A percentile compares a stretch with the other conserved stretches of the same genome.
Evolutionary conservation across 768 basidiomycete species (phyloP).

Genomic region (Leccinum incarnatum): DNA sequence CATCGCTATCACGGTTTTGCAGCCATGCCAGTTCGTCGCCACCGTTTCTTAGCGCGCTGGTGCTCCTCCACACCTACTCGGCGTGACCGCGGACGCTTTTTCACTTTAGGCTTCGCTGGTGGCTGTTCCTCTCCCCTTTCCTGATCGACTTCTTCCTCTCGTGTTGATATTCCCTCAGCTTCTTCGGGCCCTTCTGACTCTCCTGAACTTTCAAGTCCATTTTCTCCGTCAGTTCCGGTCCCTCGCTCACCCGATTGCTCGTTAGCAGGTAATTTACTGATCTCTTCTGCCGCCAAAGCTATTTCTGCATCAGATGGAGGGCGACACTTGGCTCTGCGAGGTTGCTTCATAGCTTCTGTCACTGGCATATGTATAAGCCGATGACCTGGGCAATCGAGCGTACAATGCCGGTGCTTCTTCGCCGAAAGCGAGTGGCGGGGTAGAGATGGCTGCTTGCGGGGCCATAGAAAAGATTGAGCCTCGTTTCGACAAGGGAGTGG

Average conservation of each 20-base stretch:
- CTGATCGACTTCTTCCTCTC: slow-evolving; percentile 4
- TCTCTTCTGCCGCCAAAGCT: slow-evolving; percentile 15
- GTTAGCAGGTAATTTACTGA: background rate
- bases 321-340: slow-evolving; percentile 23
- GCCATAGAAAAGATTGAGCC: slow-evolving; percentile 26
- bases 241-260: background rate
- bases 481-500: slow-evolving; percentile 24
- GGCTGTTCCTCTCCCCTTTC: background rate
- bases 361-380: slow-evolving; percentile 16
- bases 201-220: slow-evolving; percentile 3
- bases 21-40: slow-evolving; percentile 1
- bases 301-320: slow-evolving; percentile 22
- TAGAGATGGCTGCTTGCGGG: slow-evolving; percentile 18
- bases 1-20: slow-evolving; percentile 3
- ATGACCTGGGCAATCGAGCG: slow-evolving; percentile 21
- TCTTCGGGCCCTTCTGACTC: slow-evolving; percentile 13
- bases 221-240: background rate
- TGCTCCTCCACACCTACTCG: slow-evolving; percentile 10
- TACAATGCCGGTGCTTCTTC: slow-evolving; percentile 21
- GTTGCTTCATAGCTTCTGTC: slow-evolving; percentile 20
- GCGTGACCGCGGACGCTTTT: slow-evolving; percentile 20
- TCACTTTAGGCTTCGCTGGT: background rate
- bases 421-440: slow-evolving; percentile 27
- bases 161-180: slow-evolving; percentile 8
- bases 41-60: slow-evolving; percentile 13